Evolutionary conservation across 164 flowering plant species (phyloP).

Genomic region (Vitis amurensis): DNA sequence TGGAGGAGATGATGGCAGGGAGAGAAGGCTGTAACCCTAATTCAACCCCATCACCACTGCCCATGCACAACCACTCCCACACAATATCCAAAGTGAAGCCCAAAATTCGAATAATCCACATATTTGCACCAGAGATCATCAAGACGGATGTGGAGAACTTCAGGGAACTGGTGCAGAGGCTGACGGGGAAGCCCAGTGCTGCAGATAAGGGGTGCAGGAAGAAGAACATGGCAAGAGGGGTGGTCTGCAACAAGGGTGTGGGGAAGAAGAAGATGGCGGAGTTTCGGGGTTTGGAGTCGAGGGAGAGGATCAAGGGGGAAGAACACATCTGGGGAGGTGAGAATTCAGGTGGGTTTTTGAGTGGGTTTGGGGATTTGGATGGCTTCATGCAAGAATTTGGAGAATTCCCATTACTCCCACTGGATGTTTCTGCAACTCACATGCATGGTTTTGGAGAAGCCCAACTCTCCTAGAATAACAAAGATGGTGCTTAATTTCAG

Average conservation of each 20-base stretch:
- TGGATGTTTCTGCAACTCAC: constrained; percentile 39
- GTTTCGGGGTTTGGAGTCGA: constrained; percentile 13
- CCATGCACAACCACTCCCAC: constrained; percentile 58
- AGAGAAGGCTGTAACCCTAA: constrained; percentile 16
- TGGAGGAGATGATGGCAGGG: constrained; percentile 33
- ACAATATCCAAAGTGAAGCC: constrained; percentile 64
- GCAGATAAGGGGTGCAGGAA: constrained; percentile 16
- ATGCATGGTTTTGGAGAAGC: constrained; percentile 43
- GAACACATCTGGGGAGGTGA: constrained; percentile 44
- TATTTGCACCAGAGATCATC: constrained; percentile 91
- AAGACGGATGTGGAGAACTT: constrained; percentile 83
- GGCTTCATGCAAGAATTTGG: constrained; percentile 62
- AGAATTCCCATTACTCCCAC: constrained; percentile 40
- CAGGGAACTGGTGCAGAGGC: constrained; percentile 80
- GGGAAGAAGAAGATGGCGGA: constrained; percentile 18
- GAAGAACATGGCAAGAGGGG: background rate
- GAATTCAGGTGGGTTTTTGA: constrained; percentile 44
- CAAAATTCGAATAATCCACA: constrained; percentile 79
- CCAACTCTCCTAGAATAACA: constrained; percentile 8
- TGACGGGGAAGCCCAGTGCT: constrained; percentile 73
- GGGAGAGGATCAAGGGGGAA: constrained; percentile 33
- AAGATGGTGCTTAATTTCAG: too few species aligned
- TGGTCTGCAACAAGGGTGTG: too few species aligned
- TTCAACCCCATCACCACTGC: constrained; percentile 25
- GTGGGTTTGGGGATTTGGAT: constrained; percentile 60